Evolutionary conservation across 306 rosid genomes (phyloP).

Genomic region (Cucumis melo): DNA sequence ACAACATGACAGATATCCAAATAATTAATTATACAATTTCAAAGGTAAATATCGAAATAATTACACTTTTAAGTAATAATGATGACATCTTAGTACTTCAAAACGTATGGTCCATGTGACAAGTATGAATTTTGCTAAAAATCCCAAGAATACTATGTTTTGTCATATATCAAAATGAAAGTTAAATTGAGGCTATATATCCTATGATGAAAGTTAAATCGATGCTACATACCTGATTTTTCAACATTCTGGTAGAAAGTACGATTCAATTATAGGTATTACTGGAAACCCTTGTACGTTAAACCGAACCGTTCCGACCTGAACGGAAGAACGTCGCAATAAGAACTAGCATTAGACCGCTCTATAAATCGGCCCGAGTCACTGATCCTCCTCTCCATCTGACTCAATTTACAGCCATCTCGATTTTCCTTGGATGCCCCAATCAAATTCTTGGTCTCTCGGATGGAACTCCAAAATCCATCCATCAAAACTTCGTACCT

Average conservation of each 20-base stretch:
- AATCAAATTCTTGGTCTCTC: constrained; percentile 22
- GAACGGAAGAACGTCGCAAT: constrained; percentile 21
- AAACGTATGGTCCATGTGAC: too few relatives aligned
- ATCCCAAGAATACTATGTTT: too few relatives aligned
- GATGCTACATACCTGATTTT: too few relatives aligned
- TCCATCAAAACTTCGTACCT: constrained; percentile 3
- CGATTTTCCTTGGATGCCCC: constrained; percentile 8
- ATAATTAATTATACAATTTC: too few relatives aligned
- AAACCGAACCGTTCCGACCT: constrained; percentile 37
- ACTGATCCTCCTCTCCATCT: constrained; percentile 6
- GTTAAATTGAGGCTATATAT: too few relatives aligned
- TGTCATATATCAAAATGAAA: too few relatives aligned
- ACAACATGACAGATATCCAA: too few relatives aligned
- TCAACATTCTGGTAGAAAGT: not conserved
- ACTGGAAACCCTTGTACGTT: not conserved
- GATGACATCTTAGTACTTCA: too few relatives aligned
- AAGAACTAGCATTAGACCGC: constrained; percentile 12
- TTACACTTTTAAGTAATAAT: too few relatives aligned
- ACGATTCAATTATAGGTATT: not conserved
- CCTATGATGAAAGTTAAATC: too few relatives aligned
- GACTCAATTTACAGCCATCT: constrained; percentile 14
- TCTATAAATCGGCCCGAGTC: constrained; percentile 43
- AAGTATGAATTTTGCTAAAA: too few relatives aligned
- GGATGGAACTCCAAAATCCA: constrained; percentile 31
- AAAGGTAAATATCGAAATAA: too few relatives aligned